Percentiles rank a stretch among this genome's conserved stretches.
phyloP scores from a whole-genome alignment of 352 stramenopile species.

The Phytophthora meadii region DNA sequence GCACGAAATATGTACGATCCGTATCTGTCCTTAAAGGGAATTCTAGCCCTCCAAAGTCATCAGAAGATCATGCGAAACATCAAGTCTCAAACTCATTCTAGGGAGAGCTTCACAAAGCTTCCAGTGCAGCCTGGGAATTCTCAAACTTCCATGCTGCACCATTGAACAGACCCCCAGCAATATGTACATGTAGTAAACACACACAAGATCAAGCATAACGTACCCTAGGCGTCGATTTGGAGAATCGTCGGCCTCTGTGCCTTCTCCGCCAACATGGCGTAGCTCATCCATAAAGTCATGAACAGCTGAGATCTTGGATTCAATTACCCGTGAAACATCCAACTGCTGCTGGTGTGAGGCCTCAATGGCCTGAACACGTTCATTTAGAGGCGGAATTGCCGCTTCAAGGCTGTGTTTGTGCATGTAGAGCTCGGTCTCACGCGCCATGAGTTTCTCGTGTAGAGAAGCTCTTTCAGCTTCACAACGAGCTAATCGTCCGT shows the following conservation, averaged over 20 bases:
- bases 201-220: conserved; percentile 20
- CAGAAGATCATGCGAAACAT: conserved; percentile 63
- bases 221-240: conserved; percentile 59
- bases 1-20: conserved; percentile 63
- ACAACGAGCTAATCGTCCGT: conserved; percentile 33
- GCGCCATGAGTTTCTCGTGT: conserved; percentile 51
- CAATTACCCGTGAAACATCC: conserved; percentile 46
- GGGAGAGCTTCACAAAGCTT: conserved; percentile 22
- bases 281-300: conserved; percentile 73
- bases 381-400: conserved; percentile 27
- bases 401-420: conserved; percentile 36
- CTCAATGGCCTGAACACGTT: conserved; percentile 49
- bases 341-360: conserved; percentile 38
- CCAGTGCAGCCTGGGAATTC: conserved; percentile 7
- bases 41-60: conserved; percentile 91
- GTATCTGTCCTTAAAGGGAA: conserved; percentile 91
- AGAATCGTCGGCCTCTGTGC: conserved; percentile 64
- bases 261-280: conserved; percentile 48
- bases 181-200: conserved; percentile 15
- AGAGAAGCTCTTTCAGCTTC: conserved; percentile 44
- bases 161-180: conserved; percentile 27
- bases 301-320: conserved; percentile 62
- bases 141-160: conserved; percentile 15
- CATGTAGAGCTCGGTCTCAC: conserved; percentile 56
- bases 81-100: conserved; percentile 29